Conservation (phyloP, 163 green algal genomes). For the Coccomyxa subellipsoidea region DNA sequence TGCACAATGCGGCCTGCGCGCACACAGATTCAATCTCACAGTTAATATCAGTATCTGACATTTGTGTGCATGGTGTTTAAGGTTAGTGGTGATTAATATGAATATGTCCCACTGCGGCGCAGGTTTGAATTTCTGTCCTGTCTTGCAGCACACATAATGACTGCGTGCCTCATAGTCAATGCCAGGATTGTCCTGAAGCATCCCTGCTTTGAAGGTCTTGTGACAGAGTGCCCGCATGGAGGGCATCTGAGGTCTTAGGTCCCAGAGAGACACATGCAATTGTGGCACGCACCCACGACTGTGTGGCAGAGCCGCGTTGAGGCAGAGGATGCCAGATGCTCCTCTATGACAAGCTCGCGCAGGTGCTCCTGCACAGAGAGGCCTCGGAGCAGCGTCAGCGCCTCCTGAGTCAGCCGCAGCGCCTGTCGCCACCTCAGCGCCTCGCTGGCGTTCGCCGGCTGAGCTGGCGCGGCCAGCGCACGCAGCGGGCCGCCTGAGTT, state of each 20-base stretch:
- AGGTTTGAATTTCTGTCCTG: too few species aligned
- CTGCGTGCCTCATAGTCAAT: too few species aligned
- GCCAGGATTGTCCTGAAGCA: too few species aligned
- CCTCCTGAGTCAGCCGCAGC: constrained; percentile 11
- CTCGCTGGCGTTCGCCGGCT: neutral
- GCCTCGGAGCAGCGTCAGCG: neutral
- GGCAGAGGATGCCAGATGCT: neutral
- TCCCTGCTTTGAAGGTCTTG: too few species aligned
- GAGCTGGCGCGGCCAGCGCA: neutral
- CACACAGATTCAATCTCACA: too few species aligned
- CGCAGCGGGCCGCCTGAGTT: neutral
- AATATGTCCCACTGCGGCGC: too few species aligned
- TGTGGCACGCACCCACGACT: neutral
- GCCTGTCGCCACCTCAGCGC: neutral
- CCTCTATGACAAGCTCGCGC: neutral
- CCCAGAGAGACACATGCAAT: too few species aligned
- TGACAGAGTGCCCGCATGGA: too few species aligned
- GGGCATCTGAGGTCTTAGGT: too few species aligned
- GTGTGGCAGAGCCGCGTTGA: neutral
- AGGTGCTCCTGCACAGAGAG: neutral
- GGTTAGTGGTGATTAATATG: too few species aligned
- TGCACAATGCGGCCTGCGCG: constrained; percentile 2
- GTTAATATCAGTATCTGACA: neutral
- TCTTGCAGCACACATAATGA: too few species aligned
- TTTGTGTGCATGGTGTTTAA: neutral